Percentiles rank a stretch among this genome's conserved stretches.
Evolutionary conservation across 2,329 filamentous ascomycete species (phyloP).

Genomic region (Penicillium sp.): DNA sequence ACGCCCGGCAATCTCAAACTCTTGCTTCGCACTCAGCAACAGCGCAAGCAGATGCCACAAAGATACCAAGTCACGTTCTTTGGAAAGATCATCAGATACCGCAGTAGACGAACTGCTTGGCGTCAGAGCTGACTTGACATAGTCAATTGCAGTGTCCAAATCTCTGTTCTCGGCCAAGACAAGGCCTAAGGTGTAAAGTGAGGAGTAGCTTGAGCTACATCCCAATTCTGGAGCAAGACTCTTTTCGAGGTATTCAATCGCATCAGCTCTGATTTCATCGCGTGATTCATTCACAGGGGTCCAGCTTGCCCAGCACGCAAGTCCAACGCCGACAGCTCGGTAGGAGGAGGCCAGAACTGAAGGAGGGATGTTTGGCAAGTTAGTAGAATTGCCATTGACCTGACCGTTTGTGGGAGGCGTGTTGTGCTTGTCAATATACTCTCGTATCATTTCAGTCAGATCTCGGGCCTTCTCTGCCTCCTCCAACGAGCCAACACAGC

Average conservation of each 20-base stretch:
- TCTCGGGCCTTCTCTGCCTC: constrained; percentile 77
- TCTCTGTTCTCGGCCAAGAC: constrained; percentile 86
- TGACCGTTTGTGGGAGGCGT: constrained; percentile 26
- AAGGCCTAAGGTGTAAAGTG: constrained; percentile 76
- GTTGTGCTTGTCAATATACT: constrained; percentile 66
- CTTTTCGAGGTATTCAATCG: constrained; percentile 71
- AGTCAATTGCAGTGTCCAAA: constrained; percentile 73
- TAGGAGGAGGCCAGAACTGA: constrained; percentile 68
- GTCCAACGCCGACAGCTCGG: constrained; percentile 79
- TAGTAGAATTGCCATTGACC: constrained; percentile 21
- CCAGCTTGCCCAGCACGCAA: constrained; percentile 81
- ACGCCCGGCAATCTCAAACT: constrained; percentile 74
- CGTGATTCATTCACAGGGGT: constrained; percentile 73
- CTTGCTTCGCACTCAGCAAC: constrained; percentile 79
- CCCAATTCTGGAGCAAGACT: constrained; percentile 67
- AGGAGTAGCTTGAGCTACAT: constrained; percentile 67
- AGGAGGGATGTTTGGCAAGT: constrained; percentile 50
- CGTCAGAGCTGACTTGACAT: constrained; percentile 72
- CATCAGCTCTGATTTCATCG: constrained; percentile 71
- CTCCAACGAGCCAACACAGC: constrained; percentile 71
- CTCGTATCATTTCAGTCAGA: constrained; percentile 68
- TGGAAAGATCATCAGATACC: constrained; percentile 31
- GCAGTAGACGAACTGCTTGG: constrained; percentile 43
- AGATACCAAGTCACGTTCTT: constrained; percentile 61
- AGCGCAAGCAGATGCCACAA: constrained; percentile 90